Evolutionary conservation across 2,329 filamentous ascomycete genomes (phyloP), one percentile per base, ranked within the genome.

Genomic region (Elsinoe ampelina): DNA sequence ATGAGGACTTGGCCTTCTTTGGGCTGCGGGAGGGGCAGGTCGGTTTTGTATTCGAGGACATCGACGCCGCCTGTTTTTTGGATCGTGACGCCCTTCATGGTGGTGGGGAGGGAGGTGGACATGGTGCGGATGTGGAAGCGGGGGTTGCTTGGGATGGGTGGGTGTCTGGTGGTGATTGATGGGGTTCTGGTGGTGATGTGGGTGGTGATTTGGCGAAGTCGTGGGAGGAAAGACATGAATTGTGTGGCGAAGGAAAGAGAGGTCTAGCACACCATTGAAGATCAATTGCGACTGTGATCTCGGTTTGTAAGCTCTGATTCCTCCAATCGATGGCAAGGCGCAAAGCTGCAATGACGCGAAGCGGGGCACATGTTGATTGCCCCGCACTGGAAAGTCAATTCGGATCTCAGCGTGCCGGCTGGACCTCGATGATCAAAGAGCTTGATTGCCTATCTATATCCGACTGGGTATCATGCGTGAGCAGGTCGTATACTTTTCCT

Each of bases 1-100:
- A 95, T 81, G 3, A 95, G 80, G 19, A 95, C 72, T 63, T 95
- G 78, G 58, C 83, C 84, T n/a, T 84, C 80, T 35, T 80, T 75
- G 1, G 80, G 80, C 51, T 77, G 73, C 0, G 89, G 88, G 1
- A 95, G 81, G 5, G 86, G 83, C 2, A 89, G 69, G 66, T 89
- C 81, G 15, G 81, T 82, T 65, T 79, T 85, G 71, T 85, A 83
- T 65, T 89, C 75, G 17, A 92, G 74, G 19, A 89, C 86, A 43
- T 89, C 86, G 1, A 79, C 76, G 7, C 84, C 86, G 59, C 87
- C 87, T 17, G 77, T 87, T 75, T 86, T 82, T 64, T 85, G 80
- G 63, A 90, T 81, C 47, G 85, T 74, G 60, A 95, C 77, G 58
- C 82, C 87, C 66, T 85, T 84, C 85, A 89, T 89, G 38, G 80